phyloP scores from a whole-genome alignment of 2,329 filamentous ascomycete species.

The Colletotrichum neosansevieriae region DNA sequence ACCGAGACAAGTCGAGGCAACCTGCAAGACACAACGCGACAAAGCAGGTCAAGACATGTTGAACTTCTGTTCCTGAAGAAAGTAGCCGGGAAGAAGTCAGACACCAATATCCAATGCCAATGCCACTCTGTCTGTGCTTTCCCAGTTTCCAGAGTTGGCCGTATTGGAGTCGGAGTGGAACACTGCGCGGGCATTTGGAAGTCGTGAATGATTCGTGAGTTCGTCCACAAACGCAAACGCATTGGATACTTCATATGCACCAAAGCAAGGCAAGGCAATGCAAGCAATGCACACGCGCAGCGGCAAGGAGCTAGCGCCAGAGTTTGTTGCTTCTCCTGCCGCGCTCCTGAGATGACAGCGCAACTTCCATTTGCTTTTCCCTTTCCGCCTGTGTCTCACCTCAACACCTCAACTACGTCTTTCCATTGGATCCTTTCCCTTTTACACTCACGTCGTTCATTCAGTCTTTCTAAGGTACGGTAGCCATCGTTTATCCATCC shows the following conservation, averaged over 20 bases:
- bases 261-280: too few species aligned
- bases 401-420: background rate
- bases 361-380: background rate
- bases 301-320: slow-evolving; percentile 17
- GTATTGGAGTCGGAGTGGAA: slow-evolving; percentile 4
- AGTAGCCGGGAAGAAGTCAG: background rate
- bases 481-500: slow-evolving; percentile 13
- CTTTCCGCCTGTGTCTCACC: background rate
- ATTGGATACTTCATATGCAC: too few species aligned
- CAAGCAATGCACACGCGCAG: background rate
- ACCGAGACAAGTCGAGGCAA: slow-evolving; percentile 3
- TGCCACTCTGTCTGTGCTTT: background rate
- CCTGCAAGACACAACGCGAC: slow-evolving; percentile 3
- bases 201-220: slow-evolving; percentile 23
- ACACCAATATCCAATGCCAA: background rate
- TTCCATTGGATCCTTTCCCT: background rate
- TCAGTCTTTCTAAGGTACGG: background rate
- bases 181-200: slow-evolving; percentile 4
- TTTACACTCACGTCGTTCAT: background rate
- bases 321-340: background rate
- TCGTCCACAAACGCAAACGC: slow-evolving; percentile 13
- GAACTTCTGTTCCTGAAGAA: background rate
- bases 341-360: background rate
- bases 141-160: slow-evolving; percentile 2
- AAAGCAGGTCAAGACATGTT: background rate